Evolutionary conservation across 345 rosid species (phyloP).

Genomic region (Boechera divaricarpa): DNA sequence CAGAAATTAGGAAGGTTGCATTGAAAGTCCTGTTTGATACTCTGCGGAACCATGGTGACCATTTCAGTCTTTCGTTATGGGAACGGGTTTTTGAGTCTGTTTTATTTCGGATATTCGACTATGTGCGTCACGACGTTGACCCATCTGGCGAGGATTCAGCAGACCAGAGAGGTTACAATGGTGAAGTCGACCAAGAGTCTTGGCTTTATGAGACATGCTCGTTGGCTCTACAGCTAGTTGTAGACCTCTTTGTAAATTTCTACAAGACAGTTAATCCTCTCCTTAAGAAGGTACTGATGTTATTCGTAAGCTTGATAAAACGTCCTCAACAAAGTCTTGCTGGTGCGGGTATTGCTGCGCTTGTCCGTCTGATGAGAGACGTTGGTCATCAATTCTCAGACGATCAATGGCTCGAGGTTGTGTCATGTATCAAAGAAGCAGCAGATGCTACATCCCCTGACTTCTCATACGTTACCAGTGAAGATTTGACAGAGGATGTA

Average conservation of each 20-base stretch:
- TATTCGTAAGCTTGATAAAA: slow-evolving; percentile 81
- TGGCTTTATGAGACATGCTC: slow-evolving; percentile 98
- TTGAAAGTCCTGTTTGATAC: slow-evolving; percentile 87
- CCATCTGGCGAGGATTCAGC: slow-evolving; percentile 70
- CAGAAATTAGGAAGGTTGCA: slow-evolving; percentile 89
- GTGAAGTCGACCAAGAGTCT: slow-evolving; percentile 83
- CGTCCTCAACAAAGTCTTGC: slow-evolving; percentile 97
- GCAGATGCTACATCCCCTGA: slow-evolving; percentile 80
- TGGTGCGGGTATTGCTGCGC: slow-evolving; percentile 93
- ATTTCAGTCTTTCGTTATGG: slow-evolving; percentile 81
- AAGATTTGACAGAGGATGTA: slow-evolving; percentile 42
- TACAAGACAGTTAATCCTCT: slow-evolving; percentile 87
- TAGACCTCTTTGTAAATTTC: slow-evolving; percentile 91
- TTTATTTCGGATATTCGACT: slow-evolving; percentile 90
- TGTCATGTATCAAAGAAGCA: slow-evolving; percentile 77
- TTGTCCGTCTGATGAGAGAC: slow-evolving; percentile 90
- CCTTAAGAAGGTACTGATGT: slow-evolving; percentile 72
- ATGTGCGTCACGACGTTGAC: slow-evolving; percentile 82
- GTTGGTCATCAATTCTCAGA: slow-evolving; percentile 82
- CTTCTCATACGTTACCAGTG: slow-evolving; percentile 59
- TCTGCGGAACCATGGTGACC: slow-evolving; percentile 89
- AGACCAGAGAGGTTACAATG: slow-evolving; percentile 55
- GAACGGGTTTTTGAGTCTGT: slow-evolving; percentile 87
- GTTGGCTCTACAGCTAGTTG: slow-evolving; percentile 87
- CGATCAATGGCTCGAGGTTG: slow-evolving; percentile 90